Percentiles rank a stretch among this genome's conserved stretches.
These are phyloP conservation scores for Licmophora abbreviata DNA, from an alignment of 108 stramenopile genomes.

Conservation along the genomic window DNA sequence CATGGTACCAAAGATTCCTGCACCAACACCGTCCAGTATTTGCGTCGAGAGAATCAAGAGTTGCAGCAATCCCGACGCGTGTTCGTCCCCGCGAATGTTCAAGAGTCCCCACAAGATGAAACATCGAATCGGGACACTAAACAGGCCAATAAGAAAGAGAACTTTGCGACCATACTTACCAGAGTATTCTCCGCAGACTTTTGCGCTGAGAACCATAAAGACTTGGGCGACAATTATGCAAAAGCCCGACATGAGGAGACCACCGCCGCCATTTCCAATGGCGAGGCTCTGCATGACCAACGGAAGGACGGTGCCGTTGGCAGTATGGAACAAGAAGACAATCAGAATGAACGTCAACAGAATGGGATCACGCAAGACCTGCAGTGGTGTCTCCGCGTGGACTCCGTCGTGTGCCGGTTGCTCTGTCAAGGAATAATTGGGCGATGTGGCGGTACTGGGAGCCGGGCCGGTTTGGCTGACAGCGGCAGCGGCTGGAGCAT, in stretches of 20 bases:
- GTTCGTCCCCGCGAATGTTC: slow-evolving; percentile 30
- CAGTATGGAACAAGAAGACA: slow-evolving; percentile 75
- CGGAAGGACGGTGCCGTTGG: slow-evolving; percentile 81
- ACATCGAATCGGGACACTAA: slow-evolving; percentile 74
- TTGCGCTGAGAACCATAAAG: slow-evolving; percentile 75
- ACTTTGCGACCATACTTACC: slow-evolving; percentile 70
- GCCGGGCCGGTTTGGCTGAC: not conserved
- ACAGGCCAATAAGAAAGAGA: slow-evolving; percentile 72
- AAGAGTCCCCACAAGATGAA: slow-evolving; percentile 51
- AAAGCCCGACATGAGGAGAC: slow-evolving; percentile 76
- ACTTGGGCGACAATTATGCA: slow-evolving; percentile 82
- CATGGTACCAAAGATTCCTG: slow-evolving; percentile 85
- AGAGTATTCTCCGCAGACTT: slow-evolving; percentile 76
- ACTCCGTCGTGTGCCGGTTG: slow-evolving; percentile 7
- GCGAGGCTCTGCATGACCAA: slow-evolving; percentile 85
- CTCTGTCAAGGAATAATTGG: slow-evolving; percentile 16
- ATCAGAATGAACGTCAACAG: slow-evolving; percentile 66
- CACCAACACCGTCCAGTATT: slow-evolving; percentile 83
- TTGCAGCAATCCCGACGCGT: slow-evolving; percentile 32
- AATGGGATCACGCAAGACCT: slow-evolving; percentile 63
- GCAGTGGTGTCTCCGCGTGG: slow-evolving; percentile 61
- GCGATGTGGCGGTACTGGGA: not conserved
- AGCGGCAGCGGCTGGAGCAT: not conserved
- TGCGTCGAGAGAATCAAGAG: slow-evolving; percentile 76
- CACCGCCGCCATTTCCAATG: slow-evolving; percentile 60